A percentile compares a stretch with the other conserved stretches of the same genome.
Evolutionary conservation across 1,284 basidiomycete species (phyloP).

Genomic region (Tilletia indica): DNA sequence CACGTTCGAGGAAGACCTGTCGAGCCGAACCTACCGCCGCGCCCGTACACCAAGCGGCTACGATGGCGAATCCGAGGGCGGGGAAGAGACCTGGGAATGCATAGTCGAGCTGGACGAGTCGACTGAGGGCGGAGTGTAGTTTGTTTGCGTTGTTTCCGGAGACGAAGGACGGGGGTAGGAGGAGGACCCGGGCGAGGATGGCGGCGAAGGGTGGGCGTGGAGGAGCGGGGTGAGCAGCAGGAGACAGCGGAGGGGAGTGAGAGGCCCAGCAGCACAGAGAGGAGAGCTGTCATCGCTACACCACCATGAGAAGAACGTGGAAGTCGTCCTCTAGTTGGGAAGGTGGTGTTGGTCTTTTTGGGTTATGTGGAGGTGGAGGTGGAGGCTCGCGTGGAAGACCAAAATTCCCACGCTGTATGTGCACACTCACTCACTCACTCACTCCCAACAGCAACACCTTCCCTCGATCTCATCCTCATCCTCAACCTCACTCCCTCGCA

Average conservation of each 20-base stretch:
- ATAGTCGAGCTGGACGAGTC: slow-evolving; percentile 31
- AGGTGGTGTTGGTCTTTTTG: no score
- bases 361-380: no score
- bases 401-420: no score
- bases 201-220: slow-evolving; percentile 13
- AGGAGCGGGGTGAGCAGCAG: slow-evolving; percentile 9
- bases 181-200: not conserved
- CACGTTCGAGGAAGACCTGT: slow-evolving; percentile 38
- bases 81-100: slow-evolving; percentile 36
- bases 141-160: not conserved
- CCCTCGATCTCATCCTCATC: not conserved
- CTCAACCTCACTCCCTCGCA: not conserved
- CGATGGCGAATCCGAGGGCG: slow-evolving; percentile 30
- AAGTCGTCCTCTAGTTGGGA: no score
- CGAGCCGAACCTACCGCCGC: slow-evolving; percentile 32
- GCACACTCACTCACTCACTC: not conserved
- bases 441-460: not conserved
- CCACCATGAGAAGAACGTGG: no score
- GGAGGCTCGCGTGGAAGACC: no score
- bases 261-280: not conserved
- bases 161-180: not conserved
- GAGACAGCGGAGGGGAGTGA: slow-evolving; percentile 3
- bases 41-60: slow-evolving; percentile 33
- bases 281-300: not conserved
- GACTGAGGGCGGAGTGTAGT: not conserved